Evolutionary conservation across 495 filamentous ascomycete genomes (phyloP).

Genomic region (Penicillium chermesinum): DNA sequence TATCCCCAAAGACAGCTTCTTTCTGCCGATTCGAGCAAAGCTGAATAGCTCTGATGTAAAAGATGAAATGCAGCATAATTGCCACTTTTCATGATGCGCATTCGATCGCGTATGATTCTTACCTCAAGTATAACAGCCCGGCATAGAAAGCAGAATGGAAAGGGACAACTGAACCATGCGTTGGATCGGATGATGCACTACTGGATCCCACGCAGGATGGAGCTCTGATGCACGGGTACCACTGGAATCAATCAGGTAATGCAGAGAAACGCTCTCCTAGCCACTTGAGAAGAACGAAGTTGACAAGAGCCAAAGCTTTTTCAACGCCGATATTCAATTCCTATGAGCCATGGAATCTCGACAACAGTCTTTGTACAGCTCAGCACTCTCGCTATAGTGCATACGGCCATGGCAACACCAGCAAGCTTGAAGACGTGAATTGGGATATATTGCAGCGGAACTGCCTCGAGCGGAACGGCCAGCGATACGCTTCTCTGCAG

Average conservation of each 20-base stretch:
- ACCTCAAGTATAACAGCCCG: neutral
- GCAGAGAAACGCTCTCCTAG: no score
- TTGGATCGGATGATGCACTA: neutral
- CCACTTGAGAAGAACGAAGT: no score
- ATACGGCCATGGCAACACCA: conserved; percentile 28
- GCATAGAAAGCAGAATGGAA: neutral
- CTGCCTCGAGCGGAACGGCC: conserved; percentile 55
- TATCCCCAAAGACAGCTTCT: neutral
- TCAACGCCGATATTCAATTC: conserved; percentile 38
- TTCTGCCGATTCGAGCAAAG: neutral
- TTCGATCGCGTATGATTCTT: neutral
- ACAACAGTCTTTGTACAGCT: conserved; percentile 42
- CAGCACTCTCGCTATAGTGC: conserved; percentile 42
- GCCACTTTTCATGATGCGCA: neutral
- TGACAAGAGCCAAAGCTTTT: conserved; percentile 16
- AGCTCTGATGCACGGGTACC: neutral
- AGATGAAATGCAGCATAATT: neutral
- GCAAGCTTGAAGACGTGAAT: conserved; percentile 48
- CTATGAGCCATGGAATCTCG: conserved; percentile 36
- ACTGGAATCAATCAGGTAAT: neutral
- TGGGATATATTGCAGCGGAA: conserved; percentile 65
- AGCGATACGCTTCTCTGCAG: conserved; percentile 37
- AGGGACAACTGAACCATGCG: neutral
- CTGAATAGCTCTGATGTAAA: neutral
- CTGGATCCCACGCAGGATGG: neutral